Evolutionary conservation across 306 rosid genomes (phyloP), one percentile per base, ranked within the genome.

Genomic region (Macrotyloma uniflorum): DNA sequence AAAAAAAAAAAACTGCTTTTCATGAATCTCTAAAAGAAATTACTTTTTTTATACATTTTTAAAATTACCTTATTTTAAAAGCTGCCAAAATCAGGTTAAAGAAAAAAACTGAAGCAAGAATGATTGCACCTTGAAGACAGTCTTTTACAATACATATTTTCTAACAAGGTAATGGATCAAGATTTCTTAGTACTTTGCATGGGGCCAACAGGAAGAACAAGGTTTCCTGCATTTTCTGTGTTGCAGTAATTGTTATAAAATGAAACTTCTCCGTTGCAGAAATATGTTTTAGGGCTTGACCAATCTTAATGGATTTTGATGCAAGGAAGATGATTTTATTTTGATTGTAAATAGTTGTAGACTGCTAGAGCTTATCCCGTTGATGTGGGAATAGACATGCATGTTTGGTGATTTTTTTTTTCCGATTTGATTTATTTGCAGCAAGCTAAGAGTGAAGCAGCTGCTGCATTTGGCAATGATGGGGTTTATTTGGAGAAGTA

Each of bases 371-470:
- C 80, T 80, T 28, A 40, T 76, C 38, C 62, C 30, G 5, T 51
- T 63, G 30, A 36, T 28, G 57, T 38, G 24, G 38, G 66, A 78
- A 47, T 68, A 22, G 76, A n/a, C 23, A 43, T 73, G 70, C 35
- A 72, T 58, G 45, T 77, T 61, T 80, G 35, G 61, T 85, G 80
- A 76, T 70, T 32, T 45, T 26, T 54, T 51, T 53, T 43, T 47
- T 59, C 46, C 67, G 22, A 58, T 73, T 78, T 67, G 59, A 73
- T 81, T 82, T 72, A 36, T 70, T 86, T 85, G 77, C 96, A 95
- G 99, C 98, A 91, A 95, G 99, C 99, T 45, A 95, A 91, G 86
- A 93, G 96, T 69, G 99, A 95, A 85, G 99, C 99, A 72, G 99
- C 96, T 16, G 98, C 98, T 84, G 99, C 99, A 43, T 95, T 95